Percentiles rank a stretch among this genome's conserved stretches.
These are phyloP conservation scores for Voacanga thouarsii DNA, from an alignment of 257 asterid species.

Conservation along the genomic window DNA sequence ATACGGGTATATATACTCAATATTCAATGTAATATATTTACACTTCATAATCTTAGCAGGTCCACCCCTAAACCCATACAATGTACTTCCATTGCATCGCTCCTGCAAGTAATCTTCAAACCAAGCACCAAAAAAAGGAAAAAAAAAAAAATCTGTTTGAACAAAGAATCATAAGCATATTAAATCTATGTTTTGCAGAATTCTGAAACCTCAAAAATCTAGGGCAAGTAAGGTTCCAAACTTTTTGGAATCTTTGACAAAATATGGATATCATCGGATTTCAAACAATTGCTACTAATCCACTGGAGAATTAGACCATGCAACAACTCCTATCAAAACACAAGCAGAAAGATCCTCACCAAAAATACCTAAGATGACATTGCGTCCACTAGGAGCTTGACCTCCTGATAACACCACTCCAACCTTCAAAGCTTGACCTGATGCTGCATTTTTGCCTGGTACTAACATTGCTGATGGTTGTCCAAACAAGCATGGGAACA, in stretches of 20 bases:
- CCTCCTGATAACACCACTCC: conserved; percentile 98
- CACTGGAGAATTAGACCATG: not conserved
- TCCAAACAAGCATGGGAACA: conserved; percentile 79
- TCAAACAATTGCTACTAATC: not conserved
- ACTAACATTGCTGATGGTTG: conserved; percentile 87
- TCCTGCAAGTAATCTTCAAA: conserved; percentile 86
- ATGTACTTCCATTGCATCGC: conserved; percentile 75
- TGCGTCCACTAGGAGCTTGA: conserved; percentile 99
- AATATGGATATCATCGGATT: not conserved
- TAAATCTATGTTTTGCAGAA: not conserved
- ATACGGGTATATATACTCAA: conserved; percentile 86
- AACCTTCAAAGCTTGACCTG: conserved; percentile 52
- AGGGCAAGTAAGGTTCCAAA: too few relatives aligned
- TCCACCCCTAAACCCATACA: conserved; percentile 97
- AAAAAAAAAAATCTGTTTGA: not conserved
- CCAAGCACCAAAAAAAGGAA: conserved; percentile 18
- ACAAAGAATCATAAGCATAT: not conserved
- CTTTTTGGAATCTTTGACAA: not conserved
- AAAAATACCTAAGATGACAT: conserved; percentile 91
- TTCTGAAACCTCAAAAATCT: not conserved
- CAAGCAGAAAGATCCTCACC: conserved; percentile 39
- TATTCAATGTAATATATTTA: conserved; percentile 66
- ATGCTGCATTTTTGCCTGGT: conserved; percentile 41
- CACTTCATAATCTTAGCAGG: conserved; percentile 98
- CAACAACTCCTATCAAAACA: not conserved